A percentile compares a stretch with the other conserved stretches of the same genome.
These are phyloP conservation scores for Penicillium capsulatum DNA, from an alignment of 2,329 filamentous ascomycete genomes.

Conservation along the genomic window DNA sequence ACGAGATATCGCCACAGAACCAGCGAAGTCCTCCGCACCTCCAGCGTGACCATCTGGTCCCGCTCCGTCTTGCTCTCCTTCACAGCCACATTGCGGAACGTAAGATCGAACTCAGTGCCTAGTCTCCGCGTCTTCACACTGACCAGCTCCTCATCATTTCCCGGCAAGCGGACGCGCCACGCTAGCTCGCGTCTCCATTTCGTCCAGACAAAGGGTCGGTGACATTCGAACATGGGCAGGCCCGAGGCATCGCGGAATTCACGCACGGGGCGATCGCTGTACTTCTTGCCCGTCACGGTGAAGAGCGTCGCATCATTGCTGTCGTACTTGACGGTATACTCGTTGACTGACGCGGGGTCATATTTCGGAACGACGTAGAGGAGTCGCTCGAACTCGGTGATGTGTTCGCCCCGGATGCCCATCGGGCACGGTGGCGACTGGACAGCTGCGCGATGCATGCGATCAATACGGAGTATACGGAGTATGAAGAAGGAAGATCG, in stretches of 20 bases:
- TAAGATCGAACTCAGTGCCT: conserved; percentile 17
- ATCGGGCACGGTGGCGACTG: conserved; percentile 17
- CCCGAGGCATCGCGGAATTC: conserved; percentile 30
- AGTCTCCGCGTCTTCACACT: conserved; percentile 11
- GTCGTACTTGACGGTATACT: conserved; percentile 18
- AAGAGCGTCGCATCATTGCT: conserved; percentile 20
- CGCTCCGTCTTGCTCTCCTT: conserved; percentile 12
- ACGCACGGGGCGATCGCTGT: conserved; percentile 20
- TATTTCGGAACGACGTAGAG: conserved; percentile 22
- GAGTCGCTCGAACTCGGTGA: conserved; percentile 19
- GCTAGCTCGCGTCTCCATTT: conserved; percentile 9
- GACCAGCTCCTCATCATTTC: conserved; percentile 13
- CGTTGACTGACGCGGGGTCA: conserved; percentile 14
- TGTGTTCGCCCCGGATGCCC: conserved; percentile 23
- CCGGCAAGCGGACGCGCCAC: conserved; percentile 24
- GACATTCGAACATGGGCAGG: conserved; percentile 27
- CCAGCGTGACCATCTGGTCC: conserved; percentile 18
- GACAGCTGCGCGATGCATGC: background rate
- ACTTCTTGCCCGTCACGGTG: conserved; percentile 26
- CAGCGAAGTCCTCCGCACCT: conserved; percentile 2
- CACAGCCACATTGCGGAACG: conserved; percentile 24
- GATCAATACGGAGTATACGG: background rate
- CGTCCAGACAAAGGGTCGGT: conserved; percentile 8
- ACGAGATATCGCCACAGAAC: conserved; percentile 2
- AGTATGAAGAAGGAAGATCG: no score